Evolutionary conservation across 2,329 filamentous ascomycete genomes (phyloP).

Genomic region (Kalmusia sp.): DNA sequence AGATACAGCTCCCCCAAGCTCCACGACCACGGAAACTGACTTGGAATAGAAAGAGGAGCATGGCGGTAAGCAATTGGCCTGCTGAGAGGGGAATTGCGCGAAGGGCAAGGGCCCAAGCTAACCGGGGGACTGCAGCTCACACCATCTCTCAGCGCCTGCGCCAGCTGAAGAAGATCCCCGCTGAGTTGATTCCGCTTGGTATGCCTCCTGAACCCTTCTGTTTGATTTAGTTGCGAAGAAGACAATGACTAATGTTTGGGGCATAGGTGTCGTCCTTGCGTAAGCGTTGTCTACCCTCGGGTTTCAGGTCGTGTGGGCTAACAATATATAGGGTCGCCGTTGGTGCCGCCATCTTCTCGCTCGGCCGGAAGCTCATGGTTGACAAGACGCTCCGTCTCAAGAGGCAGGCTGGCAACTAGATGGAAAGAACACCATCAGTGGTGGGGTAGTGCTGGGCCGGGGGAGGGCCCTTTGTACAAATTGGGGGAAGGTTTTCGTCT

Average conservation of each 20-base stretch:
- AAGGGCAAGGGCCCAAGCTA: not conserved
- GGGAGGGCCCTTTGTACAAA: slow-evolving; percentile 25
- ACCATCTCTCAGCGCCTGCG: slow-evolving; percentile 95
- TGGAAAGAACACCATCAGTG: slow-evolving; percentile 16
- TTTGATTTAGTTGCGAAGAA: no score
- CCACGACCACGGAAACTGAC: slow-evolving; percentile 47
- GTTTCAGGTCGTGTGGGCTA: slow-evolving; percentile 25
- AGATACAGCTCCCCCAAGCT: slow-evolving; percentile 13
- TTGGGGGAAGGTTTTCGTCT: slow-evolving; percentile 9
- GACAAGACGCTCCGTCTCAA: slow-evolving; percentile 93
- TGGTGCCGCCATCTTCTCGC: slow-evolving; percentile 81
- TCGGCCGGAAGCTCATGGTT: slow-evolving; percentile 78
- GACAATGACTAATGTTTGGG: slow-evolving; percentile 26
- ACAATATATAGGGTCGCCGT: slow-evolving; percentile 65
- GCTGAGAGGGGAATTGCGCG: slow-evolving; percentile 6
- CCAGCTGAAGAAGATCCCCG: slow-evolving; percentile 85
- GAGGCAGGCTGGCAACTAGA: slow-evolving; percentile 62
- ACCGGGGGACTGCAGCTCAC: slow-evolving; percentile 69
- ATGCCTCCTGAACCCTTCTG: slow-evolving; percentile 53
- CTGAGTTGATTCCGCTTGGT: slow-evolving; percentile 95
- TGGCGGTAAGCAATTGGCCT: slow-evolving; percentile 59
- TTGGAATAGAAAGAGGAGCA: slow-evolving; percentile 66
- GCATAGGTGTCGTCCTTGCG: slow-evolving; percentile 85
- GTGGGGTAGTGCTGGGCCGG: slow-evolving; percentile 12
- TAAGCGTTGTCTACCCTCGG: slow-evolving; percentile 58